These are phyloP conservation scores for Myochromella boudieri DNA, from an alignment of 768 basidiomycete species.

Conservation along the genomic window DNA sequence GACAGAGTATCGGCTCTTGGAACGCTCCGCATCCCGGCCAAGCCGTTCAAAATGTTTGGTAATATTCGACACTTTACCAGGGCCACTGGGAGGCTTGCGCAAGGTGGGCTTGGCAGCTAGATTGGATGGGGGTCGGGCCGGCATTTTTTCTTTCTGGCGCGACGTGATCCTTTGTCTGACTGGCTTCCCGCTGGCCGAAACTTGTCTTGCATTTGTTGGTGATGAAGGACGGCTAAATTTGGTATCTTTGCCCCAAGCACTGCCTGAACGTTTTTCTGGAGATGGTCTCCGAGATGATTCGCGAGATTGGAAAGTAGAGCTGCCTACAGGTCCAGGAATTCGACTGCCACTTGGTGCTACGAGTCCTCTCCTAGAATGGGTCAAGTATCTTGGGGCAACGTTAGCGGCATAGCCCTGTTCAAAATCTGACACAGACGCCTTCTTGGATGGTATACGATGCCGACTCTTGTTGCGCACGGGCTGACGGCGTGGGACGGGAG, in stretches of 20 bases:
- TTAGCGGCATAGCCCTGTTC: slow-evolving; percentile 94
- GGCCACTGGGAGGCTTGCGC: slow-evolving; percentile 47
- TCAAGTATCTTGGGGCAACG: slow-evolving; percentile 75
- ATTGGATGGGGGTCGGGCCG: slow-evolving; percentile 43
- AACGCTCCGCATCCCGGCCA: slow-evolving; percentile 68
- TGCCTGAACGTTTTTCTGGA: slow-evolving; percentile 63
- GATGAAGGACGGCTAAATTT: slow-evolving; percentile 47
- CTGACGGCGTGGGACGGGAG: slow-evolving; percentile 35
- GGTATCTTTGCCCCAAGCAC: slow-evolving; percentile 36
- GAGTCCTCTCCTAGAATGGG: slow-evolving; percentile 48
- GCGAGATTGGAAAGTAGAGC: slow-evolving; percentile 52
- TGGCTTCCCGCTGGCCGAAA: slow-evolving; percentile 30
- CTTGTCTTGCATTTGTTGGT: slow-evolving; percentile 34
- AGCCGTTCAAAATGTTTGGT: slow-evolving; percentile 90
- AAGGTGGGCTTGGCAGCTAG: slow-evolving; percentile 50
- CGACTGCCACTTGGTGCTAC: slow-evolving; percentile 39
- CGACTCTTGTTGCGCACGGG: slow-evolving; percentile 47
- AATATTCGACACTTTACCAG: slow-evolving; percentile 83
- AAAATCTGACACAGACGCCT: slow-evolving; percentile 77
- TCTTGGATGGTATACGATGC: slow-evolving; percentile 49
- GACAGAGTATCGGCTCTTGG: slow-evolving; percentile 79
- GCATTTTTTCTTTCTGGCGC: slow-evolving; percentile 40
- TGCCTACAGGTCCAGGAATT: slow-evolving; percentile 51
- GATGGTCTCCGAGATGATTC: slow-evolving; percentile 65
- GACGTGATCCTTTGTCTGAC: slow-evolving; percentile 36